A percentile compares a stretch with the other conserved stretches of the same genome.
Evolutionary conservation across 345 rosid species (phyloP).

Genomic region (Cardiospermum halicacabum): DNA sequence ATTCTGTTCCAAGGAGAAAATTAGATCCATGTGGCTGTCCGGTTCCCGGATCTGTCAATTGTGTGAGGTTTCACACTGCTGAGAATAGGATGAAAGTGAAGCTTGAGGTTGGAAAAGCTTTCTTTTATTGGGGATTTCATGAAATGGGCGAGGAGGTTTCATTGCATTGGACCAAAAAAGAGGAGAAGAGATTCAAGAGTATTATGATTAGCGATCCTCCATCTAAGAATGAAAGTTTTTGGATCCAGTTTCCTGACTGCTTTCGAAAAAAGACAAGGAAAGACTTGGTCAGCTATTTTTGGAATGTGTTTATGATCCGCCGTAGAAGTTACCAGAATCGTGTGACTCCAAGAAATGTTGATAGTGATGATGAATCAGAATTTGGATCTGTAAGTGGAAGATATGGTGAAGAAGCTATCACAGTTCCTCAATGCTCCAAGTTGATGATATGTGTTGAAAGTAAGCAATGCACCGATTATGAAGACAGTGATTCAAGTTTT

Average conservation of each 20-base stretch:
- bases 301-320: slow-evolving; percentile 55
- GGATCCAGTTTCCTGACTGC: slow-evolving; percentile 32
- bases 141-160: slow-evolving; percentile 81
- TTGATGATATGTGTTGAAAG: slow-evolving; percentile 44
- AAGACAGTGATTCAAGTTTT: slow-evolving; percentile 17
- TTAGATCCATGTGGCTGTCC: slow-evolving; percentile 48
- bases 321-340: slow-evolving; percentile 70
- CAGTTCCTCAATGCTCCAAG: slow-evolving; percentile 27
- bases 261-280: slow-evolving; percentile 42
- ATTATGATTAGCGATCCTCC: slow-evolving; percentile 26
- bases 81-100: slow-evolving; percentile 62
- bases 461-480: slow-evolving; percentile 37
- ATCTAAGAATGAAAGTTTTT: slow-evolving; percentile 27
- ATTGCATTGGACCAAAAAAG: slow-evolving; percentile 49
- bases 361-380: slow-evolving; percentile 49
- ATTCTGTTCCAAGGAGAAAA: slow-evolving; percentile 56
- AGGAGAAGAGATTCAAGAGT: slow-evolving; percentile 47
- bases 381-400: slow-evolving; percentile 41
- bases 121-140: slow-evolving; percentile 57
- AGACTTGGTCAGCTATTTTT: slow-evolving; percentile 63
- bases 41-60: slow-evolving; percentile 44
- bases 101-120: slow-evolving; percentile 52
- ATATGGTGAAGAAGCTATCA: slow-evolving; percentile 43
- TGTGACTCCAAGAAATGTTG: slow-evolving; percentile 38
- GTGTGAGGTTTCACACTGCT: slow-evolving; percentile 62